A percentile compares a stretch with the other conserved stretches of the same genome.
Evolutionary conservation across 768 basidiomycete genomes (phyloP).

Genomic region (Pleurotus tuoliensis): DNA sequence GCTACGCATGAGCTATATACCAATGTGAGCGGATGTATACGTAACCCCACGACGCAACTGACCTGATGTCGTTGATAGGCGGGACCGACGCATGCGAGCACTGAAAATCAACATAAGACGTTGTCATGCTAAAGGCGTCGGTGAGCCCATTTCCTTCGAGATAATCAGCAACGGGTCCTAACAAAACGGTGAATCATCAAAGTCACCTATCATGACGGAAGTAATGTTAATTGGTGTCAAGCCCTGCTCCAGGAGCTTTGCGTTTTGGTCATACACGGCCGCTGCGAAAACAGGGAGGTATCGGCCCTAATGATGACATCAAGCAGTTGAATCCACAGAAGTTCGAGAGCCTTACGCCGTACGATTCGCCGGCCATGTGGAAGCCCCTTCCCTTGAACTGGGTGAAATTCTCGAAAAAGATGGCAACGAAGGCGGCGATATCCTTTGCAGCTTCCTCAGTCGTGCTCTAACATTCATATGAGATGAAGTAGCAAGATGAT

Average conservation of each 20-base stretch:
- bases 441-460: constrained; percentile 68
- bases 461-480: constrained; percentile 36
- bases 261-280: constrained; percentile 73
- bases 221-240: constrained; percentile 60
- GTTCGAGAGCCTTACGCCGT: constrained; percentile 48
- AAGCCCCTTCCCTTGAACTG: constrained; percentile 66
- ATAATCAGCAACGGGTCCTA: background rate
- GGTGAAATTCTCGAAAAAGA: constrained; percentile 73
- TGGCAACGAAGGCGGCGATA: constrained; percentile 64
- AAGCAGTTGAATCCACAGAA: background rate
- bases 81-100: constrained; percentile 41
- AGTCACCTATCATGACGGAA: constrained; percentile 66
- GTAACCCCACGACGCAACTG: constrained; percentile 20
- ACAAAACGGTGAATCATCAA: background rate
- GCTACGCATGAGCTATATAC: constrained; percentile 44
- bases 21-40: constrained; percentile 20
- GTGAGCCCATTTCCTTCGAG: constrained; percentile 40
- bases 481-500: too few relatives aligned
- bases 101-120: constrained; percentile 33
- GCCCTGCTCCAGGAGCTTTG: constrained; percentile 45
- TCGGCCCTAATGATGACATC: constrained; percentile 42
- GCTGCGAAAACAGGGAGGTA: constrained; percentile 75
- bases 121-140: constrained; percentile 38
- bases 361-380: constrained; percentile 74
- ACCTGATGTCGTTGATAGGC: constrained; percentile 41